These are phyloP conservation scores for Aspergillus sp. DNA, from an alignment of 2,329 filamentous ascomycete genomes.

Conservation along the genomic window DNA sequence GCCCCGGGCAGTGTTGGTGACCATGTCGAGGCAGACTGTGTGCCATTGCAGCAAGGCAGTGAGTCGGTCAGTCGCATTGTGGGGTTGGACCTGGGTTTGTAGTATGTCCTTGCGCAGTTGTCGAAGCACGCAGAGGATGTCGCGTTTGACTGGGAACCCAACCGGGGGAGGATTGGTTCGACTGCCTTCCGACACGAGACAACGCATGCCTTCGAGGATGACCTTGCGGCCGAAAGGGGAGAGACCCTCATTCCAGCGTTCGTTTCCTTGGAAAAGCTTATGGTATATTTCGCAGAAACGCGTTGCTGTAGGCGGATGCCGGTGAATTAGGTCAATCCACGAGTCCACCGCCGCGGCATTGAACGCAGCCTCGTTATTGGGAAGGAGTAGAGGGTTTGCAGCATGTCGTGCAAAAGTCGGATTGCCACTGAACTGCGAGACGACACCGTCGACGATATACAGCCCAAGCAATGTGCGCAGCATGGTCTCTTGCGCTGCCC, in stretches of 20 bases:
- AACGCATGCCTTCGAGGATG: slow-evolving; percentile 3
- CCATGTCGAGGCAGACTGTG: slow-evolving; percentile 9
- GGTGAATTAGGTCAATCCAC: not conserved
- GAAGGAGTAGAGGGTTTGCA: slow-evolving; percentile 6
- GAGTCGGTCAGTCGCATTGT: not conserved
- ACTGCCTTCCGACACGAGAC: not conserved
- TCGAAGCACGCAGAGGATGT: not conserved
- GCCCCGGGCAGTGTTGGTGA: slow-evolving; percentile 8
- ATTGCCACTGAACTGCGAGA: slow-evolving; percentile 12
- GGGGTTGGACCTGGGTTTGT: not conserved
- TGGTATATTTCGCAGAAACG: not conserved
- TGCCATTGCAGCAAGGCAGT: slow-evolving; percentile 12
- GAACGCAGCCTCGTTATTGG: not conserved
- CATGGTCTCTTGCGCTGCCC: slow-evolving; percentile 14
- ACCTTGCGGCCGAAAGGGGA: slow-evolving; percentile 6
- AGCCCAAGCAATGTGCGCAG: slow-evolving; percentile 13
- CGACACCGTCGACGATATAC: slow-evolving; percentile 14
- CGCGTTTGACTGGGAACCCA: not conserved
- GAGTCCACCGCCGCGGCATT: not conserved
- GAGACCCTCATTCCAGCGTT: not conserved
- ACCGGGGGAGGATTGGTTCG: slow-evolving; percentile 2
- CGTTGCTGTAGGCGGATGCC: not conserved
- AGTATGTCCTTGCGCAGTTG: not conserved
- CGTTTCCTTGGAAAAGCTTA: not conserved
- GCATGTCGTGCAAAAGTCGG: slow-evolving; percentile 7